These are phyloP conservation scores for Sugiyamaella valdiviana DNA, from an alignment of 805 yeast species.

Conservation along the genomic window DNA sequence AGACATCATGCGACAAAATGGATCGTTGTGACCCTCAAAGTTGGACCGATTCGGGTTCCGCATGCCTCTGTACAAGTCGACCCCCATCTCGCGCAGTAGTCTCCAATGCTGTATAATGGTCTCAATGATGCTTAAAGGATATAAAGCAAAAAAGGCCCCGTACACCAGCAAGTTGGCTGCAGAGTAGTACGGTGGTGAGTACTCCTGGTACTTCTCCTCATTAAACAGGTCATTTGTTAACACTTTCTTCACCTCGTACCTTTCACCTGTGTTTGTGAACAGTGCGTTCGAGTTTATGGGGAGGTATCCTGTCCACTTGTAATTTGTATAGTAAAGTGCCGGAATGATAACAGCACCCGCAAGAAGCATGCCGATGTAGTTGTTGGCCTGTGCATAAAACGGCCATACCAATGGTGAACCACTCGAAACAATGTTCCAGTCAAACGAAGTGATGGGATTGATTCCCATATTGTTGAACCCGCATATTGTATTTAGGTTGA, in stretches of 20 bases:
- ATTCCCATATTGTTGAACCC: conserved; percentile 49
- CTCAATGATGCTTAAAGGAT: conserved; percentile 50
- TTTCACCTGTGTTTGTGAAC: conserved; percentile 47
- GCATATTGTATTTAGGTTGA: conserved; percentile 53
- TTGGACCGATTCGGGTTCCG: conserved; percentile 29
- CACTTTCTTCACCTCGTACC: conserved; percentile 44
- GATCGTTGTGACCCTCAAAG: conserved; percentile 15
- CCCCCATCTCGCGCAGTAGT: conserved; percentile 6
- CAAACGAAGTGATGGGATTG: conserved; percentile 43
- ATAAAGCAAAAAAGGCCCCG: conserved; percentile 51
- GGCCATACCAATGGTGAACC: conserved; percentile 40
- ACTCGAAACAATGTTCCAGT: conserved; percentile 35
- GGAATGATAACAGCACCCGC: conserved; percentile 33
- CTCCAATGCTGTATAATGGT: conserved; percentile 16
- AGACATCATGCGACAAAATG: conserved; percentile 17
- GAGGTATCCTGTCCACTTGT: conserved; percentile 53
- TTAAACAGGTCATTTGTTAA: conserved; percentile 39
- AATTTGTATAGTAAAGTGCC: conserved; percentile 45
- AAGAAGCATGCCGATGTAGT: conserved; percentile 40
- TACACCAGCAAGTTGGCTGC: conserved; percentile 43
- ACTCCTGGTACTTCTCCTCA: conserved; percentile 43
- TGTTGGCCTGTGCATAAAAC: conserved; percentile 33
- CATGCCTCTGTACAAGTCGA: conserved; percentile 12
- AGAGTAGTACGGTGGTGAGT: conserved; percentile 64
- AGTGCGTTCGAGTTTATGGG: conserved; percentile 52